Evolutionary conservation across 352 stramenopile species (phyloP), one percentile per base, ranked within the genome.

Genomic region (Phytopythium cucurbitacearum): DNA sequence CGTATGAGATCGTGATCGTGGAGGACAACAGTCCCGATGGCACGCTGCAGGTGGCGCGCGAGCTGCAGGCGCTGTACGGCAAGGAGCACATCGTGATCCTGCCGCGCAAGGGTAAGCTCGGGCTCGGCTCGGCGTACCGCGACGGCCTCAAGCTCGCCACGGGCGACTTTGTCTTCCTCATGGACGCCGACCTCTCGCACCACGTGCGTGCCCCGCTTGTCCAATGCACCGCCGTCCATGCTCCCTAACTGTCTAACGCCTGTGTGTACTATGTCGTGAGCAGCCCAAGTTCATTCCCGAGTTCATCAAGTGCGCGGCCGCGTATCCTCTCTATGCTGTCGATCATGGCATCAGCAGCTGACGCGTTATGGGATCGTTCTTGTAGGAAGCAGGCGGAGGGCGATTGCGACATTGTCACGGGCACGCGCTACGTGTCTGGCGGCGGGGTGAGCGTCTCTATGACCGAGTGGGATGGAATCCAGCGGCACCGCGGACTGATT

Each of bases 121-220:
- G 97, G 13, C 75, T 99, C 11, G 96, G 96, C 38, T 98, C 87
- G 1, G 97, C 97, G 21, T 99, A 99, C 67, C 92, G 96, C 40
- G 96, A 98, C 59, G 97, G 96, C 11, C 80, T 99, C 41, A 95
- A 97, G 65, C 71, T 79, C 36, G 78, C 80, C 12, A 97, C 89
- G 36, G 95, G 96, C 21, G 76, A 98, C 56, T 96, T 90, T 64
- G 95, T 99, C 44, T 90, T 99, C 69, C 79, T 99, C 40, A 99
- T 99, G 96, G 96, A 99, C 77, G 97, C 96, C 15, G 97, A 99
- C 73, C 81, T 99, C 37, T 98, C 89, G 54, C 97, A 99, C 71
- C 97, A 99, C 77, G 85, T 95, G 61, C 43, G 60, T 64, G 13
- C 6, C 35, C 0, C 12, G 3, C 43, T 13, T 4, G 21, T 42